Percentiles rank a stretch among this genome's conserved stretches.
These are phyloP conservation scores for Phtheirospermum japonicum DNA, from an alignment of 257 asterid species.

Conservation along the genomic window DNA sequence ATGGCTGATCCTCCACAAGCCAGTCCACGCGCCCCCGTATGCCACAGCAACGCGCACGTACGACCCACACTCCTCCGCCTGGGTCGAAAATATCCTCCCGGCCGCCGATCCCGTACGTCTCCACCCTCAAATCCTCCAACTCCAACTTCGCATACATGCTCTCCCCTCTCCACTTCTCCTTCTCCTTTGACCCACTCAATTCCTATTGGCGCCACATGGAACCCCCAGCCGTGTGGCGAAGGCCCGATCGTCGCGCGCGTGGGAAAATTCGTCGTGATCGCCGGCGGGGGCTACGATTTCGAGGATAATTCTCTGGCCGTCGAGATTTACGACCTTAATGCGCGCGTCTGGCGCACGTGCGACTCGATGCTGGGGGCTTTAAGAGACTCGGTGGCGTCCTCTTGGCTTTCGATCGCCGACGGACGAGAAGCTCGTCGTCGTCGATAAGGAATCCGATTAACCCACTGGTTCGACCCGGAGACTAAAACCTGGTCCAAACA, in stretches of 20 bases:
- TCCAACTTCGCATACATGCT: conserved; percentile 55
- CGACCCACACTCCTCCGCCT: conserved; percentile 61
- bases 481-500: too few relatives aligned
- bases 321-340: conserved; percentile 44
- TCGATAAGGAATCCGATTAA: conserved; percentile 52
- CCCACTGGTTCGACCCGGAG: too few relatives aligned
- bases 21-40: conserved; percentile 46
- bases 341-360: conserved; percentile 37
- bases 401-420: conserved; percentile 54
- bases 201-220: conserved; percentile 49
- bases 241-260: conserved; percentile 59
- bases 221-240: conserved; percentile 55
- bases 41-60: conserved; percentile 41
- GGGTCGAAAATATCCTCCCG: conserved; percentile 42
- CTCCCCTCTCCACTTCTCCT: conserved; percentile 45
- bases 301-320: conserved; percentile 72
- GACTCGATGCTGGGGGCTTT: too few relatives aligned
- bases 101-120: conserved; percentile 33
- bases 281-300: conserved; percentile 77
- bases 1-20: conserved; percentile 64
- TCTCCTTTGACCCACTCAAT: conserved; percentile 59
- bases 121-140: conserved; percentile 46
- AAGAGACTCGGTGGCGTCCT: conserved; percentile 45
- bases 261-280: conserved; percentile 48
- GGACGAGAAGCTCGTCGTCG: conserved; percentile 41